Base-by-base conservation (phyloP, 345 rosid species). In the Carallia pectinifolia region DNA sequence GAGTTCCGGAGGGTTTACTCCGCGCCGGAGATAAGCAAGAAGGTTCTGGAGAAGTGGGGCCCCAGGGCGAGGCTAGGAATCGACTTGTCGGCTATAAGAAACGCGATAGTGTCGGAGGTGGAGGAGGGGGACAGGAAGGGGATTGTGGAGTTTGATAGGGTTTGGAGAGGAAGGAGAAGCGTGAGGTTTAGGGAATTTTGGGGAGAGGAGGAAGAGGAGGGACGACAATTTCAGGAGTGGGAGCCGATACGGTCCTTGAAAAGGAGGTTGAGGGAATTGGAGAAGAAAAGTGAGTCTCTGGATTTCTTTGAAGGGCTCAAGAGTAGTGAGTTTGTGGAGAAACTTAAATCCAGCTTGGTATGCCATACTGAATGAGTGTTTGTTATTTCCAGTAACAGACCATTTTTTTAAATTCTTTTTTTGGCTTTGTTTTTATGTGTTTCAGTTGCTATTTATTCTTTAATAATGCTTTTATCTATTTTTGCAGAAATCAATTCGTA, bases 1-100 rank as follows among this genome's bases (percentile, higher is more conserved):
- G 99, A 95, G 83, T 82, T 95, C 30, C 89, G 97, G 34, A 83
- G 96, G 85, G 91, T 81, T n/a, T 95, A 92, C 73, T 90, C 97
- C 27, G 95, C 95, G 53, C 98, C 97, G 59, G 96, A 88, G 73
- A 84, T 94, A 12, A 94, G 98, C 38, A 85, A 88, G 73, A 88
- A 83, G 70, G 98, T 91, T 37, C 74, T 88, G 80, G 96, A 89
- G 87, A 89, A 82, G 80, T 89, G 93, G 98, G 83, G 81, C 0
- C 90, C 96, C 3, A 81, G 84, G 75, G 89, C 95, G 64, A 89
- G 74, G 77, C 67, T 90, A 60, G 89, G 85, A 72, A 88, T 94
- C 2, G 97, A 94, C 77, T 61, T 94, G 61, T 94, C 96, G 58
- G 88, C 91, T 38, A 89, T 88, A 74, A 89, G 79, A 83, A 90